Evolutionary conservation across 306 rosid genomes (phyloP), one percentile per base, ranked within the genome.

Genomic region (Amphicarpaea edgeworthii): DNA sequence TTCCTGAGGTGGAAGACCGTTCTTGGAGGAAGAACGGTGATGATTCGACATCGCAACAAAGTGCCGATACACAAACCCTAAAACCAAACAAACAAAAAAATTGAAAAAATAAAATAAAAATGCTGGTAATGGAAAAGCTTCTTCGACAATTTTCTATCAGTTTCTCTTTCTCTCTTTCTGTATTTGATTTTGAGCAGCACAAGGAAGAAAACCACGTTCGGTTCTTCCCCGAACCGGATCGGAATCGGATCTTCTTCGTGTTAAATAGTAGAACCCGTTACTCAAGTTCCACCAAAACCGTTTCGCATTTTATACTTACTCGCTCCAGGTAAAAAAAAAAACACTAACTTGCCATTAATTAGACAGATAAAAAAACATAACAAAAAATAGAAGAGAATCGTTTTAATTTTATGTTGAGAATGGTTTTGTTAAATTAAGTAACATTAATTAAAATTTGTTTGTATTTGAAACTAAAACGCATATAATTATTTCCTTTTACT

Each of bases 1-100:
- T 76, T 93, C 98, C 55, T 86, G 88, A 28, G 98, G 97, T 43
- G 97, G 98, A 75, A 89, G 97, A 53, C 96, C 88, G 77, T 75
- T 84, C 87, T 89, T 93, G 10, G 86, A 85, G 1, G 93, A 83
- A 86, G 96, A 81, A 68, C 91, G 90, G 67, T 84, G 85, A 64
- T 82, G 83, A 53, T 90, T 86, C 40, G 96, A 83, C 98, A 93
- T 93, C 74, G 85, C 72, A 77, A 68, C 50, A 47, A 40, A 59
- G 28, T 68, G 38, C 50, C 34, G 72, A 30, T 32, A 74, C 72
- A 16, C 54, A 83, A 70, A 83, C 76, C 78, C 82, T 79, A 64
- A 32, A 77, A 37, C 16, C 41, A 45, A 47, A 24, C 41, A 45
- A 47, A 24, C 32, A 28, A 28, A 2, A 28, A 28, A 2, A 2